Base-by-base conservation (phyloP, 2,329 filamentous ascomycete genomes). In the Pyrenochaeta sp. region DNA sequence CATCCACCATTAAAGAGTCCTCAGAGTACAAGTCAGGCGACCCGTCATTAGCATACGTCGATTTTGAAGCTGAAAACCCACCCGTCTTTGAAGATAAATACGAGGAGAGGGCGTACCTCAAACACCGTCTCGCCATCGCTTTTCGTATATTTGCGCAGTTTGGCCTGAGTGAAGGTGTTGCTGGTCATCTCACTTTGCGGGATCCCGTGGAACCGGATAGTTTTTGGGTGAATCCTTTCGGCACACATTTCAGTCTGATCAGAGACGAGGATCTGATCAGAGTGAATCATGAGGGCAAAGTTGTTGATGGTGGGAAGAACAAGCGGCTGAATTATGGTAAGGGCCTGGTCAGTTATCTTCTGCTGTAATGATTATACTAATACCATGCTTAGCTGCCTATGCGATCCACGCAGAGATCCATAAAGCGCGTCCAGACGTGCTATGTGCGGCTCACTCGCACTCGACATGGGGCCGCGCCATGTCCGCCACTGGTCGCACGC, bases 281-380 rank as follows among this genome's bases (percentile, higher is more conserved):
- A 18, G 85, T 89, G 3, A 79, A 86, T 62, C 77, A 83, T 42
- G 64, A 79, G 0, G 86, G 86, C 0, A 76, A 82, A n/a, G 80
- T 88, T 14, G 80, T 89, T 29, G 85, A 83, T 12, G 85, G 86
- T 2, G 86, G 85, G 0, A 67, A 74, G 1, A 74, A 77, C 6
- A 68, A 77, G 11, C 63, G 78, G 42, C 66, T 84, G 42, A 84
- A 84, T 74, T 3, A 80, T 27, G 23, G 23, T 27, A 27, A 27
- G 23, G 4, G 9, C 23, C 23, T 9, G 4, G 23, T 27, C 9
- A 27, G 9, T 9, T 5, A 27, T 27, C 23, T 27, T 9, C 9
- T 27, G 23, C 9, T 9, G 23, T 9, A 4, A 27, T 9, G 23
- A 27, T 27, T 27, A 27, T 27, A 27, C 9, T 27, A 27, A 27